These are phyloP conservation scores for Arthonia radiata DNA, from an alignment of 495 filamentous ascomycete species.

Conservation along the genomic window DNA sequence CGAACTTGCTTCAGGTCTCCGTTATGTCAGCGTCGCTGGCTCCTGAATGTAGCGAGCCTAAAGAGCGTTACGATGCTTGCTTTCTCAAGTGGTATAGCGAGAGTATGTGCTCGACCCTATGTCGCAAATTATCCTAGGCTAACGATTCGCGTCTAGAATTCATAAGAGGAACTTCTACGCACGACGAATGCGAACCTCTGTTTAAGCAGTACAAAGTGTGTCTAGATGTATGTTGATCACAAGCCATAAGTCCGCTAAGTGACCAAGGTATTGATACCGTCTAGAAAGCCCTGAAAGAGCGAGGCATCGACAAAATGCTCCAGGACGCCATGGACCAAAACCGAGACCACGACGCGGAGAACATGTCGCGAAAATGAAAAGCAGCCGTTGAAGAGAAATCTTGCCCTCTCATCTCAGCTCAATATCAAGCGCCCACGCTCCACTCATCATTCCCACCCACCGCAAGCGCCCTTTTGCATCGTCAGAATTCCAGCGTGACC, in stretches of 20 bases:
- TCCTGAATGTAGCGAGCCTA: slow-evolving; percentile 6
- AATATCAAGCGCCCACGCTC: too few species aligned
- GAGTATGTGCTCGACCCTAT: slow-evolving; percentile 27
- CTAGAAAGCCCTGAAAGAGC: slow-evolving; percentile 57
- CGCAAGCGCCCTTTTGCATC: too few species aligned
- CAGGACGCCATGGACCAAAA: slow-evolving; percentile 64
- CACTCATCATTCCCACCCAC: too few species aligned
- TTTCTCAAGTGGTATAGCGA: slow-evolving; percentile 95
- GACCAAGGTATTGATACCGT: slow-evolving; percentile 1
- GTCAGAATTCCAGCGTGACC: too few species aligned
- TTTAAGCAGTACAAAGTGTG: slow-evolving; percentile 71
- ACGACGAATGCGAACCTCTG: slow-evolving; percentile 62
- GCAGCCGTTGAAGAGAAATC: too few species aligned
- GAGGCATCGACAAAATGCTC: slow-evolving; percentile 66
- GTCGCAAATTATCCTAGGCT: slow-evolving; percentile 2
- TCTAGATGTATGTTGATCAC: slow-evolving; percentile 32
- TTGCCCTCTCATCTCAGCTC: too few species aligned
- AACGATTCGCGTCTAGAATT: slow-evolving; percentile 38
- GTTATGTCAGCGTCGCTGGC: slow-evolving; percentile 6
- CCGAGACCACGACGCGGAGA: slow-evolving; percentile 52
- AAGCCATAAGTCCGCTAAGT: not conserved
- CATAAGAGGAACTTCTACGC: slow-evolving; percentile 49
- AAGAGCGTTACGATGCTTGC: slow-evolving; percentile 49
- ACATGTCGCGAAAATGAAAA: too few species aligned
- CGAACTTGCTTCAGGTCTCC: too few species aligned